Evolutionary conservation across 1,284 basidiomycete species (phyloP).

Genomic region (Cutaneotrichosporon spelunceum): DNA sequence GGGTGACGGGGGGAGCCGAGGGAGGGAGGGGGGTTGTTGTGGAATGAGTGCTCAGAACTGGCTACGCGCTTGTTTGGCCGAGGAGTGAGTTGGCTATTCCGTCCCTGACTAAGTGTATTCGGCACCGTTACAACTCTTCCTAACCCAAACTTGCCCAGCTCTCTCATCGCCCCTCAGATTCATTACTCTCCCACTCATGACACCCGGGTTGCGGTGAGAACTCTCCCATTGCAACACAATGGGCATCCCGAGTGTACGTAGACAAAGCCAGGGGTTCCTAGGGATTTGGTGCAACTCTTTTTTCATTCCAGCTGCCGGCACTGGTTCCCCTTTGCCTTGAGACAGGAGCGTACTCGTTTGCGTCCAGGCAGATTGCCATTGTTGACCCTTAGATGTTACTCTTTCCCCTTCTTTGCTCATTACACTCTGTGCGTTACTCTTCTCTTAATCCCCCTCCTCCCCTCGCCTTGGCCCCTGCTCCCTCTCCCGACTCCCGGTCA

Average conservation of each 20-base stretch:
- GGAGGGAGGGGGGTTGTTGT: too few relatives aligned
- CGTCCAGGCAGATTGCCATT: background rate
- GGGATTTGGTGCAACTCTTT: background rate
- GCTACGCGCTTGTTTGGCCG: background rate
- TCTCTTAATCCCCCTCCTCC: background rate
- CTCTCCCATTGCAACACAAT: too few relatives aligned
- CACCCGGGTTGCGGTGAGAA: too few relatives aligned
- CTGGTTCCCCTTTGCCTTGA: too few relatives aligned
- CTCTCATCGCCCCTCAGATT: background rate
- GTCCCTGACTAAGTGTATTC: background rate
- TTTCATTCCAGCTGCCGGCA: background rate
- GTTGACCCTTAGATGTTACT: slow-evolving; percentile 1
- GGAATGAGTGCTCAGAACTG: too few relatives aligned
- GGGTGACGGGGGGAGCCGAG: too few relatives aligned
- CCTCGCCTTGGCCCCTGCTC: background rate
- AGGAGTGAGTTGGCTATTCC: background rate
- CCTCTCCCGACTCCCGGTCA: background rate
- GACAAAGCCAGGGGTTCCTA: background rate
- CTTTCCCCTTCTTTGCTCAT: background rate
- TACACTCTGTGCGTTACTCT: background rate
- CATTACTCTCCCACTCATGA: too few relatives aligned
- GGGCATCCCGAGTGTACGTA: too few relatives aligned
- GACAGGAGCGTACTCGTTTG: too few relatives aligned
- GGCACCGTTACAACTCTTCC: background rate
- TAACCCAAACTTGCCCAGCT: background rate